phyloP scores from a whole-genome alignment of 441 rosid species.

The Theobroma grandiflorum region DNA sequence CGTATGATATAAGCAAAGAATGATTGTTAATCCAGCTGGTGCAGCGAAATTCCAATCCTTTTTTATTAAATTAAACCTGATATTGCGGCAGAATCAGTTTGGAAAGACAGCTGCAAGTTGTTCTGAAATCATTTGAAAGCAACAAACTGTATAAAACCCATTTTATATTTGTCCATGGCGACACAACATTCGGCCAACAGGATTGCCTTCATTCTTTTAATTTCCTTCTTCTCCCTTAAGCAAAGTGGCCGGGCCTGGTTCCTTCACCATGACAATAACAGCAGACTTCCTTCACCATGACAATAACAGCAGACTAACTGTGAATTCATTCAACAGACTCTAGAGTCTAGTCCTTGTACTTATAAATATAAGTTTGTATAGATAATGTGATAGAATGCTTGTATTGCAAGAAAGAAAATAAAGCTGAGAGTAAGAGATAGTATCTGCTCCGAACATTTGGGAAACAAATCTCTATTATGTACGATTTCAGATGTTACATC shows the following conservation, averaged over 20 bases:
- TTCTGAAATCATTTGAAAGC: not conserved
- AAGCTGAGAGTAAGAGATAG: not conserved
- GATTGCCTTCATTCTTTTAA: no score
- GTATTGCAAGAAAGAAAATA: not conserved
- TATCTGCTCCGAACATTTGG: slow-evolving; percentile 15
- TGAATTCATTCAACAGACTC: no score
- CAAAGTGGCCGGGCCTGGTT: no score
- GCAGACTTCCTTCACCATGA: not conserved
- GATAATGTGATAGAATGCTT: not conserved
- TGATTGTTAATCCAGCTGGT: not conserved
- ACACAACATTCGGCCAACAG: not conserved
- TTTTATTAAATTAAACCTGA: not conserved
- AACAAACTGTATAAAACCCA: not conserved
- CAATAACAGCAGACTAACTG: not conserved
- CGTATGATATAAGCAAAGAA: not conserved
- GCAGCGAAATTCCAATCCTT: not conserved
- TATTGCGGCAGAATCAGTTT: not conserved
- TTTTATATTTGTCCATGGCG: not conserved
- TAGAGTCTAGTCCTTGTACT: no score
- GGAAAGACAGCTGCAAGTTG: not conserved
- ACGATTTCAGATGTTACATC: slow-evolving; percentile 26
- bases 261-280: not conserved
- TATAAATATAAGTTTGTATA: no score
- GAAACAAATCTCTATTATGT: slow-evolving; percentile 21
- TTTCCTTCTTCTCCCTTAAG: no score